phyloP scores from a whole-genome alignment of 2,329 filamentous ascomycete species.

The Cladosporium phlei region DNA sequence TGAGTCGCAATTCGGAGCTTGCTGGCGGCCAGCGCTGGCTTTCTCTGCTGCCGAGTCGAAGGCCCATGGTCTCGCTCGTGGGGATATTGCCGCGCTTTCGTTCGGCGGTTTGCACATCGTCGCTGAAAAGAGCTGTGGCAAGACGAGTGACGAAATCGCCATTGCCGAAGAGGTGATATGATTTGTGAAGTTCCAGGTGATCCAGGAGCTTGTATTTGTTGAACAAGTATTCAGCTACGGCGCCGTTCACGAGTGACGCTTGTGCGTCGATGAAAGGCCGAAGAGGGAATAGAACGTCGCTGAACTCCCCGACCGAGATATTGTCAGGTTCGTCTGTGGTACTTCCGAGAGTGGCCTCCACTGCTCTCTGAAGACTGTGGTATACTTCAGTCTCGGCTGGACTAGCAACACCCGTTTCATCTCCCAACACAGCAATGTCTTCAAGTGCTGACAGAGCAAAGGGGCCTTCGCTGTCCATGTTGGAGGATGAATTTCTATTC shows the following conservation, averaged over 20 bases:
- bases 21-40: constrained; percentile 76
- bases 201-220: constrained; percentile 63
- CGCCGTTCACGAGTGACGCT: constrained; percentile 69
- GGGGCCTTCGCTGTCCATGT: not conserved
- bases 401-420: not conserved
- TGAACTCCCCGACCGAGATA: not conserved
- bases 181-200: constrained; percentile 69
- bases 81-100: constrained; percentile 64
- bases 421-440: not conserved
- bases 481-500: too few relatives aligned
- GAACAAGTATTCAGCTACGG: constrained; percentile 74
- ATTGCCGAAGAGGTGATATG: constrained; percentile 80
- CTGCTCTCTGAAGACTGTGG: not conserved
- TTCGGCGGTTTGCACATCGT: constrained; percentile 75
- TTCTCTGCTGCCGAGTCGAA: constrained; percentile 74
- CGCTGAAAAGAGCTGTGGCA: constrained; percentile 77
- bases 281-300: constrained; percentile 10
- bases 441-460: not conserved
- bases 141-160: constrained; percentile 77
- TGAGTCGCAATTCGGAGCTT: constrained; percentile 85
- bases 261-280: constrained; percentile 66
- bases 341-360: not conserved
- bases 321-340: not conserved
- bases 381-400: not conserved
- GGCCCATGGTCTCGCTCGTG: constrained; percentile 68